Base-by-base conservation (phyloP, 768 basidiomycete species). In the Brasilioporus rufonigricans region DNA sequence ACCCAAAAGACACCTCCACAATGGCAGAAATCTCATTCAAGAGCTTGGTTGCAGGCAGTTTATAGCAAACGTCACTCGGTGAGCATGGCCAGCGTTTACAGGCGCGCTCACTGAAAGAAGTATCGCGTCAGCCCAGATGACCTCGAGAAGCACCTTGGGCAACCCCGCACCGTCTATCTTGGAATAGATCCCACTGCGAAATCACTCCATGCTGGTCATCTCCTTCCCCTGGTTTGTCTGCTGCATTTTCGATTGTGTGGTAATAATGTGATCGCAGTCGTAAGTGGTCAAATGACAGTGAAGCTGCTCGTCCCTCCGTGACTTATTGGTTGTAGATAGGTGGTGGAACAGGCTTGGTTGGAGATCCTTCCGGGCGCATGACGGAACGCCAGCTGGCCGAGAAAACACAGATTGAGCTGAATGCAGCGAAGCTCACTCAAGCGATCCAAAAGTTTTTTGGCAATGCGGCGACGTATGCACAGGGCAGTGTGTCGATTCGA, bases 331-430 rank as follows among this genome's bases (percentile, higher is more conserved):
- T 32, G 31, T 65, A 98, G 96, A 89, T 98, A 68, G 96, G 97
- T 31, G 94, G 93, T 1, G 95, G 93, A 10, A 98, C 96, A 0
- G 97, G 93, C 10, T 84, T 89, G n/a, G 87, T 99, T 43, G 97
- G 97, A 7, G 97, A 99, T 67, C 97, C 97, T 9, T 96, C 95
- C 5, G 96, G 97, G 2, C 81, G 95, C 33, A 78, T 80, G 5
- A 83, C 83, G 0, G 96, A 97, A 71, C 85, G 97, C 21, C 80
- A 85, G 50, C 77, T 84, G 4, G 81, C 93, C 5, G 77, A 85
- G 33, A 69, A 72, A 13, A 70, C 79, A 11, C 77, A 82, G 48
- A 81, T 94, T 4, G 76, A 82, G 36, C 58, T 73, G 48, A 98
- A 98, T 62, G 85, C 88, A 40, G 52, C 63, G 13, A 74, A 76